Percentiles rank a stretch among this genome's conserved stretches.
These are phyloP conservation scores for Penicillium steckii DNA, from an alignment of 495 filamentous ascomycete species.

Conservation along the genomic window DNA sequence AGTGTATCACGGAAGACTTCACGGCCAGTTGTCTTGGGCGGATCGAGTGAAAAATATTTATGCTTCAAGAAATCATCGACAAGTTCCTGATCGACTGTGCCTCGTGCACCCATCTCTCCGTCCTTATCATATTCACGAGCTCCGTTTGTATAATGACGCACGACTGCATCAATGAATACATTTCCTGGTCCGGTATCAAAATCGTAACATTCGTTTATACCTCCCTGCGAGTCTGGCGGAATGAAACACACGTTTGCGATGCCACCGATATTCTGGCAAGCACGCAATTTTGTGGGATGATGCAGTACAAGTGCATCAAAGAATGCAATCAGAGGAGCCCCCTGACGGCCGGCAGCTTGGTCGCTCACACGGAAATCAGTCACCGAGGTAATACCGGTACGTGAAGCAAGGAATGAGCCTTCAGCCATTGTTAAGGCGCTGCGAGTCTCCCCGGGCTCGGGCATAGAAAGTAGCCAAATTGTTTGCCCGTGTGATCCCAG, in stretches of 20 bases:
- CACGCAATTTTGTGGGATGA: slow-evolving; percentile 54
- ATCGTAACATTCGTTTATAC: slow-evolving; percentile 47
- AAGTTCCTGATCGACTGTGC: slow-evolving; percentile 50
- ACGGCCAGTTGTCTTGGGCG: slow-evolving; percentile 57
- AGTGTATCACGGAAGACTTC: slow-evolving; percentile 57
- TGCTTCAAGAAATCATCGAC: slow-evolving; percentile 52
- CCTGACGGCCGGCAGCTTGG: slow-evolving; percentile 44
- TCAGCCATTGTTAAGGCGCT: slow-evolving; percentile 50
- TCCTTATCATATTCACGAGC: slow-evolving; percentile 40
- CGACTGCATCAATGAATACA: slow-evolving; percentile 39
- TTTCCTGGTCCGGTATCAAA: slow-evolving; percentile 52
- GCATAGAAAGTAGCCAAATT: slow-evolving; percentile 57
- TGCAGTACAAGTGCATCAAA: slow-evolving; percentile 52
- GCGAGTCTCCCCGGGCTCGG: slow-evolving; percentile 44
- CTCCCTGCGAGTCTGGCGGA: slow-evolving; percentile 49
- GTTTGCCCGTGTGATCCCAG: slow-evolving; percentile 60
- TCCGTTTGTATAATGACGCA: slow-evolving; percentile 36
- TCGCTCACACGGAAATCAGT: slow-evolving; percentile 47
- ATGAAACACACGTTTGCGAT: slow-evolving; percentile 62
- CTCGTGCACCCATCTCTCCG: slow-evolving; percentile 50
- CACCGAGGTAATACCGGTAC: slow-evolving; percentile 45
- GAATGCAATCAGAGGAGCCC: slow-evolving; percentile 45
- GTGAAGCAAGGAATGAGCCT: slow-evolving; percentile 40
- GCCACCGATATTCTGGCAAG: slow-evolving; percentile 60
- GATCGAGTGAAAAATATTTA: slow-evolving; percentile 47